Evolutionary conservation across 352 stramenopile genomes (phyloP), one percentile per base, ranked within the genome.

Genomic region (Thalassiosira livingstoniorum): DNA sequence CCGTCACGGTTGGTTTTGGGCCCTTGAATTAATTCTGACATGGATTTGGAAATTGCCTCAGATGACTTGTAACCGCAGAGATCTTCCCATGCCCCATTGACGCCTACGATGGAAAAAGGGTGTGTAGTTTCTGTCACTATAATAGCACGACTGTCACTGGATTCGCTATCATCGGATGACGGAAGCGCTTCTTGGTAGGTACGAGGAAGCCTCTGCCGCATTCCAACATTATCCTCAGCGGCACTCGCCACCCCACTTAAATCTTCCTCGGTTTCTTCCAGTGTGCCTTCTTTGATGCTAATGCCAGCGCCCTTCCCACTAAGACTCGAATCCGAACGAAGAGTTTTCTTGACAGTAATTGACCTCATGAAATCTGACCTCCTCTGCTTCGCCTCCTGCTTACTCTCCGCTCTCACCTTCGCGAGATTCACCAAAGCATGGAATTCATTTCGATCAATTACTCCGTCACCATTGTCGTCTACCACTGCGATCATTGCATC

Each of bases 401-500:
- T 78, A 25, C 32, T n/a, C 18, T 42, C 39, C 7, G 69, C 54
- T 39, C 69, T 66, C 69, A 31, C 37, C 4, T 54, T 60, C 21
- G 69, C 58, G n/a, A 78, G 58, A 31, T 69, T 0, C 13, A 68
- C 69, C 69, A 78, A 78, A 0, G 54, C 61, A 53, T 68, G 69
- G 47, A 78, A 80, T 34, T 80, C 72, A 1, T 77, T 4, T 4
- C 39, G 29, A 54, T 74, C 62, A 5, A 80, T 54, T 4, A 76
- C 63, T 32, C 72, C 72, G 18, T 80, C 72, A 13, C 65, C 72
- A 75, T 80, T 75, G n/a, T 67, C 72, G 23, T 80, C 62, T 18
- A 75, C 72, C n/a, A 66, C 72, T 25, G 31, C 37, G 31, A 80
- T 76, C 72, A 80, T 74, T 7, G 25, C 37, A 11, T 76, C 55